Percentiles rank a stretch among this genome's conserved stretches.
phyloP scores from a whole-genome alignment of 2,329 filamentous ascomycete species.

The Microcyclospora pomicola region DNA sequence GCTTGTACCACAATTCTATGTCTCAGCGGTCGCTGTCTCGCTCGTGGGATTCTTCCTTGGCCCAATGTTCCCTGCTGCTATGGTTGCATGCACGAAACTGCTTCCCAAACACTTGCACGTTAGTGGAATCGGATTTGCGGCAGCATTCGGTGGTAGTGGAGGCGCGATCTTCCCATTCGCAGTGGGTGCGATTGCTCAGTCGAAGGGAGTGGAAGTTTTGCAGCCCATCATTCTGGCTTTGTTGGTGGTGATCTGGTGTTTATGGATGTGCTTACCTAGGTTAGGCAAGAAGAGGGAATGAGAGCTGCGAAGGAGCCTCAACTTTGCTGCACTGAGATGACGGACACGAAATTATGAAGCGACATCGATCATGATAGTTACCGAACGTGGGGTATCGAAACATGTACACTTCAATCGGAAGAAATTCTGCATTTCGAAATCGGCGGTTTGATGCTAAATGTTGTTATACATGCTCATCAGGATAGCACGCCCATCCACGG shows the following conservation, averaged over 20 bases:
- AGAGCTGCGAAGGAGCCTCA: background rate
- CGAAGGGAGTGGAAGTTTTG: slow-evolving; percentile 44
- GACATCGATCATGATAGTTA: too few relatives aligned
- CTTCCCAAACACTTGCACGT: slow-evolving; percentile 63
- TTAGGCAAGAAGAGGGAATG: slow-evolving; percentile 32
- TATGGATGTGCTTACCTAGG: slow-evolving; percentile 39
- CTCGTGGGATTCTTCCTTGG: slow-evolving; percentile 69
- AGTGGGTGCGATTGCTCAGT: slow-evolving; percentile 54
- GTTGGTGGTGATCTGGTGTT: slow-evolving; percentile 34
- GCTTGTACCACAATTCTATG: slow-evolving; percentile 64
- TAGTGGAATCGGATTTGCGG: slow-evolving; percentile 65
- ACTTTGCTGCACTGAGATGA: too few relatives aligned
- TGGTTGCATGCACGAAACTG: slow-evolving; percentile 61
- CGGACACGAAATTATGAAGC: too few relatives aligned
- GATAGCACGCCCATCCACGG: too few relatives aligned
- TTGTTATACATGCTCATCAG: too few relatives aligned
- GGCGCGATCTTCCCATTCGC: slow-evolving; percentile 53
- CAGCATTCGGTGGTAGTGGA: slow-evolving; percentile 62
- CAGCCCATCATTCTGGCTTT: slow-evolving; percentile 46
- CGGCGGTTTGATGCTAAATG: too few relatives aligned
- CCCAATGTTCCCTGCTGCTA: slow-evolving; percentile 61
- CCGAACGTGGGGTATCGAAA: too few relatives aligned
- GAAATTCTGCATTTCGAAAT: too few relatives aligned
- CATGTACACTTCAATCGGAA: too few relatives aligned
- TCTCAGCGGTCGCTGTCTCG: slow-evolving; percentile 56